These are phyloP conservation scores for Metschnikowia henanensis DNA, from an alignment of 805 yeast species.

Conservation along the genomic window DNA sequence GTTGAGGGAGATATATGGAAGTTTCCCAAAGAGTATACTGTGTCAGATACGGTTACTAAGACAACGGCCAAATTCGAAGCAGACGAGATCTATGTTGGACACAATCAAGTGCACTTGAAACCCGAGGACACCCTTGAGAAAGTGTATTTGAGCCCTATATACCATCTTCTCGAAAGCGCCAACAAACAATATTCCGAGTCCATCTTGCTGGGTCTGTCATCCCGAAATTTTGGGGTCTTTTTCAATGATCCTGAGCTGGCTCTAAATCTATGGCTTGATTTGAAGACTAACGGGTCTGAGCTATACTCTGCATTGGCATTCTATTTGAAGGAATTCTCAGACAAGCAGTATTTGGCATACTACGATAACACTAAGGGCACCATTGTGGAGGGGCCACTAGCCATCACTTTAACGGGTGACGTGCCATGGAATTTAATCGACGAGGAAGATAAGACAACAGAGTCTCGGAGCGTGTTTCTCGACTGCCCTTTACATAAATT, in stretches of 20 bases:
- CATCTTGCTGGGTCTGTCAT: slow-evolving; percentile 14
- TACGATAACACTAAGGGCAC: slow-evolving; percentile 37
- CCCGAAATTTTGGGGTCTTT: slow-evolving; percentile 31
- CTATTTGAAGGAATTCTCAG: slow-evolving; percentile 48
- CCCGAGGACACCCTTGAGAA: slow-evolving; percentile 45
- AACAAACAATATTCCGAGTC: slow-evolving; percentile 36
- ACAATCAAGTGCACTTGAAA: slow-evolving; percentile 48
- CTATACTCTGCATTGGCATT: slow-evolving; percentile 48
- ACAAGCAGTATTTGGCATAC: slow-evolving; percentile 50
- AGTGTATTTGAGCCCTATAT: slow-evolving; percentile 56
- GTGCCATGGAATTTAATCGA: slow-evolving; percentile 46
- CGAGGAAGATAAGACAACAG: slow-evolving; percentile 14
- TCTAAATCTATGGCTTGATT: slow-evolving; percentile 61
- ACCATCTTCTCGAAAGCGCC: slow-evolving; percentile 45
- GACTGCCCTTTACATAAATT: slow-evolving; percentile 52
- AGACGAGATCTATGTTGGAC: slow-evolving; percentile 59
- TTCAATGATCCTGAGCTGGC: slow-evolving; percentile 51
- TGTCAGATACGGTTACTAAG: slow-evolving; percentile 26
- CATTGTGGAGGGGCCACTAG: slow-evolving; percentile 52
- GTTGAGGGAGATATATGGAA: slow-evolving; percentile 71
- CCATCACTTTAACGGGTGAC: slow-evolving; percentile 67
- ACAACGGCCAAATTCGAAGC: slow-evolving; percentile 21
- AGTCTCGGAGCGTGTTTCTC: slow-evolving; percentile 41
- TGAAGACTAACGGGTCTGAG: slow-evolving; percentile 52
- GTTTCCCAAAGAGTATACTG: slow-evolving; percentile 33